Base-by-base conservation (phyloP, 164 flowering plant genomes). In the Macadamia integrifolia region DNA sequence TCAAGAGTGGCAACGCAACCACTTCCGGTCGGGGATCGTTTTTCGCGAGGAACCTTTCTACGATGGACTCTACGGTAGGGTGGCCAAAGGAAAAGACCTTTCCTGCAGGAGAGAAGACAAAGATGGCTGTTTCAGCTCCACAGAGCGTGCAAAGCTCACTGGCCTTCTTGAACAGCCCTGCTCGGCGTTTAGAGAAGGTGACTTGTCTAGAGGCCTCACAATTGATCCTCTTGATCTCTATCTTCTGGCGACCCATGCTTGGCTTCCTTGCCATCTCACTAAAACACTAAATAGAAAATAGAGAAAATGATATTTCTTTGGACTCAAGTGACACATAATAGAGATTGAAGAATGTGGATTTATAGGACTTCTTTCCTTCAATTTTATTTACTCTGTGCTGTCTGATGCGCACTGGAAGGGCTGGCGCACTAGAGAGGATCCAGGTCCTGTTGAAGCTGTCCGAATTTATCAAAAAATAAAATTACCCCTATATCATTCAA, bases 191-290 rank as follows among this genome's bases (percentile, higher is more conserved):
- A 13, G 57, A 53, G 57, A 53, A 53, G 17, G 57, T 53, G 3
- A 53, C 57, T 6, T 53, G 57, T 53, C 57, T 1, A 53, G 17
- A 53, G 18, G 17, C 57, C 14, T 53, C 57, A 53, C 57, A 17
- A 53, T 14, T 17, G 57, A 53, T 53, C 57, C 57, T 53, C 17
- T 53, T 53, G 57, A 53, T 53, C 17, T 53, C 57, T 3, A 53
- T 53, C 18, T 53, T 53, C 57, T 53, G 57, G 15, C 57, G 57
- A 53, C 57, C 57, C 57, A 53, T 53, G 57, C 57, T 53, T 17
- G 57, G 17, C 18, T 53, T 53, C 57, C 18, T 53, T 17, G 15
- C 57, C 57, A 53, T 53, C 1, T 3, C 40, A 35, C 57, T 53
- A n/a, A 53, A 53, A 17, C 17, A 14, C 3, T 46, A 8, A 46